Conservation (phyloP, 306 rosid species). For the Gastrolobium villosum region DNA sequence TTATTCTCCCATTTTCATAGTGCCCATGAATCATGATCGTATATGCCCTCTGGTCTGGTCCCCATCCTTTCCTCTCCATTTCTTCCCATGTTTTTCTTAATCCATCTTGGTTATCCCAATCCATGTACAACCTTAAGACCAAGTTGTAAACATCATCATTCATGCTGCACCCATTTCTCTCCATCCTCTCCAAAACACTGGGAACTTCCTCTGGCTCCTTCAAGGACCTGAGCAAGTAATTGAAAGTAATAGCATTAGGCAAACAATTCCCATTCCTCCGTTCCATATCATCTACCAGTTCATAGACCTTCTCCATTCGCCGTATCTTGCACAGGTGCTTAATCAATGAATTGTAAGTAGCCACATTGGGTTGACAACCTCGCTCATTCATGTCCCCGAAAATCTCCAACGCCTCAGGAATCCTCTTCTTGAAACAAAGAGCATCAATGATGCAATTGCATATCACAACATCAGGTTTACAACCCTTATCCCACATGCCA, state of each 20-base stretch:
- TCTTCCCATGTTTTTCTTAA: constrained; percentile 69
- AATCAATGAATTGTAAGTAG: constrained; percentile 74
- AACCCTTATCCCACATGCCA: constrained; percentile 73
- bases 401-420: constrained; percentile 76
- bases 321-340: constrained; percentile 73
- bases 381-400: constrained; percentile 61
- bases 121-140: constrained; percentile 76
- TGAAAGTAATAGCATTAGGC: constrained; percentile 69
- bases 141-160: constrained; percentile 69
- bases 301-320: constrained; percentile 71
- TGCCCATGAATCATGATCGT: constrained; percentile 78
- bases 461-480: constrained; percentile 69
- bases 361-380: constrained; percentile 66
- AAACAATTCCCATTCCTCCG: constrained; percentile 58
- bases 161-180: constrained; percentile 65
- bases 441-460: constrained; percentile 81
- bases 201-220: constrained; percentile 70
- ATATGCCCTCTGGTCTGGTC: constrained; percentile 73
- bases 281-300: constrained; percentile 76
- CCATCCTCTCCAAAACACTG: constrained; percentile 62
- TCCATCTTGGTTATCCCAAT: constrained; percentile 69
- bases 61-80: constrained; percentile 74
- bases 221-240: constrained; percentile 66
- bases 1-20: constrained; percentile 63
- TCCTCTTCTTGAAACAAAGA: constrained; percentile 91